These are phyloP conservation scores for Pseudogymnoascus destructans DNA, from an alignment of 2,329 filamentous ascomycete species.

Conservation along the genomic window DNA sequence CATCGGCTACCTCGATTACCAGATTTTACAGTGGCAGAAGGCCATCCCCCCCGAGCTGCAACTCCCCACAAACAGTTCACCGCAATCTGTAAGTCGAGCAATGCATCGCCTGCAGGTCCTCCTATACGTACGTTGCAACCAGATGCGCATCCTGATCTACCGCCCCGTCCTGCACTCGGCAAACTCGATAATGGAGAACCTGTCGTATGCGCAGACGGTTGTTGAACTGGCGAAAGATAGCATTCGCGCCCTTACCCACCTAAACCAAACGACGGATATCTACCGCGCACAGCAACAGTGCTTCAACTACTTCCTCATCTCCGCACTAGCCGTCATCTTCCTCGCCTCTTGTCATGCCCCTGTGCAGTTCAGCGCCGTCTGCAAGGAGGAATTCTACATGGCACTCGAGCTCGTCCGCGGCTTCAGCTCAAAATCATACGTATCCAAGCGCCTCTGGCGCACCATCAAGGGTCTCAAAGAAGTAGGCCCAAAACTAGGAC, in stretches of 20 bases:
- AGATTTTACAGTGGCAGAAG: slow-evolving; percentile 79
- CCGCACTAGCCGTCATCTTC: slow-evolving; percentile 62
- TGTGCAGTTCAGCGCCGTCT: slow-evolving; percentile 52
- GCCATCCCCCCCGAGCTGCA: slow-evolving; percentile 51
- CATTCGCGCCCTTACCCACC: slow-evolving; percentile 54
- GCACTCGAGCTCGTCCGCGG: slow-evolving; percentile 62
- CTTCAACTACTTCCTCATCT: slow-evolving; percentile 69
- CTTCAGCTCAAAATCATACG: slow-evolving; percentile 56
- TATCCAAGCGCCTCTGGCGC: slow-evolving; percentile 61
- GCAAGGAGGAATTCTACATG: slow-evolving; percentile 67
- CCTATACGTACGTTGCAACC: slow-evolving; percentile 76
- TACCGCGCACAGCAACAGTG: slow-evolving; percentile 62
- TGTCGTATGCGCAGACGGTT: slow-evolving; percentile 57
- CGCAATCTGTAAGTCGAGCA: slow-evolving; percentile 27
- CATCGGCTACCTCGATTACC: slow-evolving; percentile 68
- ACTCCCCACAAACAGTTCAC: slow-evolving; percentile 38
- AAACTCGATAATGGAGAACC: slow-evolving; percentile 67
- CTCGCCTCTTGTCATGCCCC: slow-evolving; percentile 65
- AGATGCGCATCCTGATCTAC: slow-evolving; percentile 81
- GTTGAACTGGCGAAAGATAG: slow-evolving; percentile 68
- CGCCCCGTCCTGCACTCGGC: slow-evolving; percentile 77
- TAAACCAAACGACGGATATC: slow-evolving; percentile 59
- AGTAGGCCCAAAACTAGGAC: slow-evolving; percentile 55
- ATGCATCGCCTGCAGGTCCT: slow-evolving; percentile 66
- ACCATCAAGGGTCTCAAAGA: slow-evolving; percentile 59